phyloP scores from a whole-genome alignment of 441 rosid genomes.

The Gossypium lobatum region DNA sequence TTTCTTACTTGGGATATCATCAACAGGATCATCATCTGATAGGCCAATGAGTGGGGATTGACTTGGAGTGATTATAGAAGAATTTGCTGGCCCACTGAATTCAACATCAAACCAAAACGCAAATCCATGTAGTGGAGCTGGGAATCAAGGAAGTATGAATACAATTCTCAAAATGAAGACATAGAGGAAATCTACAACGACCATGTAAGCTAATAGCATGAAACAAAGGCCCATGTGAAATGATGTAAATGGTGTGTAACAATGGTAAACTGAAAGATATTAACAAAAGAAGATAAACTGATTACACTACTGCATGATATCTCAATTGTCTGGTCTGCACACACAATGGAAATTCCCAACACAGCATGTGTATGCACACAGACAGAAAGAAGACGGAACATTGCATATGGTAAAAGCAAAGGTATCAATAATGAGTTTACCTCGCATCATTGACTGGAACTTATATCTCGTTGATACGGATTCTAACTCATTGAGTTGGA shows the following conservation, averaged over 20 bases:
- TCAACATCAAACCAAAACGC: slow-evolving; percentile 99
- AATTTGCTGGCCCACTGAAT: slow-evolving; percentile 50
- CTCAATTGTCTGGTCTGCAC: not conserved
- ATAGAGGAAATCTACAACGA: not conserved
- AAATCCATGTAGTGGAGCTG: slow-evolving; percentile 96
- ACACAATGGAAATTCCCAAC: not conserved
- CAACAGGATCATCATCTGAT: slow-evolving; percentile 32
- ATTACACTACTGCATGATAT: not conserved
- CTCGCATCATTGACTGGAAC: slow-evolving; percentile 97
- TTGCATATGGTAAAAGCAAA: not conserved
- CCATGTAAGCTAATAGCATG: not conserved
- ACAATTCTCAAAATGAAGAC: not conserved
- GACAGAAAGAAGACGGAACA: not conserved
- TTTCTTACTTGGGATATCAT: slow-evolving; percentile 59
- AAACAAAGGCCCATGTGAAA: not conserved
- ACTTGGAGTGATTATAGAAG: slow-evolving; percentile 30
- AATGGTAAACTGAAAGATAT: not conserved
- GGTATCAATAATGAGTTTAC: slow-evolving; percentile 24
- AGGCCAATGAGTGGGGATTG: slow-evolving; percentile 26
- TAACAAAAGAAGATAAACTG: not conserved
- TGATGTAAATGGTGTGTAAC: not conserved
- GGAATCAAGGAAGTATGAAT: slow-evolving; percentile 19
- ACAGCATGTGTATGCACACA: not conserved
- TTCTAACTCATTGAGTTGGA: slow-evolving; percentile 76
- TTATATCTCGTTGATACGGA: slow-evolving; percentile 64